Percentiles rank a stretch among this genome's conserved stretches.
Conservation (phyloP, 2,329 filamentous ascomycete species). For the Stylonectria norvegica region DNA sequence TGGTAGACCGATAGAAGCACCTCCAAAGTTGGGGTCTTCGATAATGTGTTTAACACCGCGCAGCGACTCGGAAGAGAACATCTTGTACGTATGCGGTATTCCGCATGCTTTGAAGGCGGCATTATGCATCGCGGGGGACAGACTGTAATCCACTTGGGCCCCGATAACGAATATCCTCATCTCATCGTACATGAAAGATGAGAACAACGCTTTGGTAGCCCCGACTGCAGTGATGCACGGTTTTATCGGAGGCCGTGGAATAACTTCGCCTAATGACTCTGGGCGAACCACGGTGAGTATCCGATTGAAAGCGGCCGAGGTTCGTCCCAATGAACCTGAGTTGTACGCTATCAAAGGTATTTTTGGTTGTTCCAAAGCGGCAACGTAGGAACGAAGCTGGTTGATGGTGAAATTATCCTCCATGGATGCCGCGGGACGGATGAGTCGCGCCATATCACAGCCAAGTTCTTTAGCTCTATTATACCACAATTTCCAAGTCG, state of each 20-base stretch:
- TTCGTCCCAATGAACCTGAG: slow-evolving; percentile 58
- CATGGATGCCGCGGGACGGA: slow-evolving; percentile 52
- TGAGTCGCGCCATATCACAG: slow-evolving; percentile 61
- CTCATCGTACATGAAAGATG: slow-evolving; percentile 63
- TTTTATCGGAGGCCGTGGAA: slow-evolving; percentile 22
- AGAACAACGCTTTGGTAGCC: slow-evolving; percentile 62
- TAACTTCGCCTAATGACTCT: slow-evolving; percentile 26
- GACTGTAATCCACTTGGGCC: slow-evolving; percentile 66
- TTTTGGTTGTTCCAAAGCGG: slow-evolving; percentile 36
- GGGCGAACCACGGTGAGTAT: slow-evolving; percentile 59
- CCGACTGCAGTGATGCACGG: slow-evolving; percentile 55
- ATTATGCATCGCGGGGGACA: slow-evolving; percentile 77
- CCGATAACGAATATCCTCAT: slow-evolving; percentile 74
- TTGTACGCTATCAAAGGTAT: slow-evolving; percentile 63
- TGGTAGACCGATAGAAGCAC: slow-evolving; percentile 67
- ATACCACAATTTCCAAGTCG: slow-evolving; percentile 55
- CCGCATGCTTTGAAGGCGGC: slow-evolving; percentile 64
- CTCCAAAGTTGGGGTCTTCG: slow-evolving; percentile 65
- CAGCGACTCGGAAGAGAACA: slow-evolving; percentile 59
- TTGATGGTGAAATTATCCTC: slow-evolving; percentile 62
- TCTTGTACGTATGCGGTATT: slow-evolving; percentile 65
- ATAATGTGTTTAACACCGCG: slow-evolving; percentile 62
- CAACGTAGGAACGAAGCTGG: slow-evolving; percentile 50
- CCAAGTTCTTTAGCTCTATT: slow-evolving; percentile 54
- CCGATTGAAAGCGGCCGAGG: slow-evolving; percentile 64